Evolutionary conservation across 2,329 filamentous ascomycete genomes (phyloP).

Genomic region (Triangularia setosa): DNA sequence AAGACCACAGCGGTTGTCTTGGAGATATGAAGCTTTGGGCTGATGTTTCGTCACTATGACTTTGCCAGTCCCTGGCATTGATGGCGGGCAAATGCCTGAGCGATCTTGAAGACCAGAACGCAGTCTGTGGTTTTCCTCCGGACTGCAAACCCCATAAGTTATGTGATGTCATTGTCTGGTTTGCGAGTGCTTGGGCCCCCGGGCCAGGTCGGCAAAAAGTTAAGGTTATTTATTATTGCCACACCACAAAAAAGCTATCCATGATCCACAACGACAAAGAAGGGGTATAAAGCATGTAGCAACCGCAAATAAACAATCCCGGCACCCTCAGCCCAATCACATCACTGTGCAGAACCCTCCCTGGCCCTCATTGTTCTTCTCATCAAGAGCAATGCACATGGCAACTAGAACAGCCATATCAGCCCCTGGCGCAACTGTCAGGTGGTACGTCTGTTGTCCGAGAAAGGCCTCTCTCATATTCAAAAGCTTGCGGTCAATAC

Average conservation of each 20-base stretch:
- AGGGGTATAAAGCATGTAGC: not conserved
- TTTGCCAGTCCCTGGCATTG: not conserved
- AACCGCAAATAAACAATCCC: not conserved
- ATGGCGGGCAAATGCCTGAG: not conserved
- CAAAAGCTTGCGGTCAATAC: slow-evolving; percentile 56
- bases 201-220: no score
- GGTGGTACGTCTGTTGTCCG: slow-evolving; percentile 61
- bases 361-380: slow-evolving; percentile 52
- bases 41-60: not conserved
- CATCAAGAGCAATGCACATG: slow-evolving; percentile 65
- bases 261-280: no score
- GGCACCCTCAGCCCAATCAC: not conserved
- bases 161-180: not conserved
- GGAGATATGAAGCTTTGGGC: not conserved
- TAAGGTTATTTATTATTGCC: no score
- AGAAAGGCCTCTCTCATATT: slow-evolving; percentile 55
- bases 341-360: slow-evolving; percentile 6
- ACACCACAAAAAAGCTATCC: no score
- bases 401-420: slow-evolving; percentile 64
- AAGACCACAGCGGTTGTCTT: not conserved
- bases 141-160: not conserved
- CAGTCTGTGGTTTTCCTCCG: not conserved
- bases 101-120: not conserved
- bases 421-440: slow-evolving; percentile 60
- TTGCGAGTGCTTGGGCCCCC: not conserved